Percentiles rank a stretch among this genome's conserved stretches.
These are phyloP conservation scores for Pseudozyma pruni DNA, from an alignment of 1,284 basidiomycete species.

Conservation along the genomic window DNA sequence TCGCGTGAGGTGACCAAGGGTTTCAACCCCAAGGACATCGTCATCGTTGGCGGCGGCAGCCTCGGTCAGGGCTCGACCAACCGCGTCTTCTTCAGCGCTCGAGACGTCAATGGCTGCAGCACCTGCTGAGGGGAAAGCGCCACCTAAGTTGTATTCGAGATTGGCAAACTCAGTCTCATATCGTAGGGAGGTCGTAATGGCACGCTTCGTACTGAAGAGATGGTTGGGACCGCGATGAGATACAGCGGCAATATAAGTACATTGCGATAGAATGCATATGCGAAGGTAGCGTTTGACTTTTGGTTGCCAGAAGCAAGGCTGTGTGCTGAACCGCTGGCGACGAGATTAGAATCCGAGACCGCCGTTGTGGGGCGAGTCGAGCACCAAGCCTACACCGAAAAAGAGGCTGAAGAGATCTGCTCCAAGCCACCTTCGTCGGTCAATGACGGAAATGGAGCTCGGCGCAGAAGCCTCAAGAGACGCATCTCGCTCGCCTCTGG, in stretches of 20 bases:
- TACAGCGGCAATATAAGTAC: no score
- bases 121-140: no score
- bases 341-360: no score
- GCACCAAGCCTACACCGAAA: constrained; percentile 34
- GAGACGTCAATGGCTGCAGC: constrained; percentile 33
- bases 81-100: constrained; percentile 30
- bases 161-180: no score
- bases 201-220: no score
- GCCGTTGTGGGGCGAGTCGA: background rate
- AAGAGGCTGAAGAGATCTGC: constrained; percentile 35
- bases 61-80: constrained; percentile 26
- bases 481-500: constrained; percentile 19
- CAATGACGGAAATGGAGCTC: constrained; percentile 1
- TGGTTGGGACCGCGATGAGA: no score
- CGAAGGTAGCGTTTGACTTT: no score
- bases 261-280: no score
- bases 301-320: no score
- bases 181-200: no score
- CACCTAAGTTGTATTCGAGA: no score
- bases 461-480: constrained; percentile 9
- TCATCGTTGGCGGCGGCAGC: constrained; percentile 16
- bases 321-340: no score
- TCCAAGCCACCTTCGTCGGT: constrained; percentile 23
- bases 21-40: constrained; percentile 41
- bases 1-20: constrained; percentile 28